Evolutionary conservation across 106 monocot genomes (phyloP).

Genomic region (Dendrobium chrysotoxum): DNA sequence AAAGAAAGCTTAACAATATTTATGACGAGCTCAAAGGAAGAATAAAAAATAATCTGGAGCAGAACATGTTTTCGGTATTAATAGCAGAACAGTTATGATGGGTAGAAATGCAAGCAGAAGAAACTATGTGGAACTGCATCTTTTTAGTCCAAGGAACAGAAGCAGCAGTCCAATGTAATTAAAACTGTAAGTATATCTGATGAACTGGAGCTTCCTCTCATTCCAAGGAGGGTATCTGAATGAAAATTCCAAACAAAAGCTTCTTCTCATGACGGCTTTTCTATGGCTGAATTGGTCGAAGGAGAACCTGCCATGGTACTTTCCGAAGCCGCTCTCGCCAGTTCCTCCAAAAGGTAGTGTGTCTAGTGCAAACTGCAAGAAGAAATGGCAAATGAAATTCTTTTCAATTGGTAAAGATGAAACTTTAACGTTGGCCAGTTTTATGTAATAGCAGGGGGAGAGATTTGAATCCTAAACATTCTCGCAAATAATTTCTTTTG

Average conservation of each 20-base stretch:
- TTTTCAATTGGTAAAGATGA: too few species aligned
- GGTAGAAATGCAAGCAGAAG: background rate
- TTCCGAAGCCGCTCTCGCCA: conserved; percentile 74
- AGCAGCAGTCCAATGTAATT: conserved; percentile 51
- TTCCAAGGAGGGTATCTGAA: conserved; percentile 82
- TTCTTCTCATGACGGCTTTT: conserved; percentile 61
- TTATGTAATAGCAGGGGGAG: too few species aligned
- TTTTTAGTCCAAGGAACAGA: conserved; percentile 42
- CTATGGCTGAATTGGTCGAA: conserved; percentile 69
- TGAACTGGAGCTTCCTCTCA: conserved; percentile 45
- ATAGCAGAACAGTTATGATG: too few species aligned
- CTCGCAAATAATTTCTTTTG: too few species aligned
- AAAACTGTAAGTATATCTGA: conserved; percentile 40
- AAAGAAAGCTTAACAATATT: too few species aligned
- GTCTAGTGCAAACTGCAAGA: conserved; percentile 35
- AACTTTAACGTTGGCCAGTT: too few species aligned
- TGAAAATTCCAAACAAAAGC: conserved; percentile 35
- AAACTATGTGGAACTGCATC: conserved; percentile 1
- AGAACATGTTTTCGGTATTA: too few species aligned
- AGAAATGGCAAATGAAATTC: too few species aligned
- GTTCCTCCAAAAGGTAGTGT: conserved; percentile 82
- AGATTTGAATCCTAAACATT: too few species aligned
- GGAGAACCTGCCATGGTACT: conserved; percentile 83
- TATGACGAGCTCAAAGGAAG: too few species aligned
- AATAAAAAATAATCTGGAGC: too few species aligned